phyloP scores from a whole-genome alignment of 331 rosid genomes.

The Rhamnella rubrinervis region DNA sequence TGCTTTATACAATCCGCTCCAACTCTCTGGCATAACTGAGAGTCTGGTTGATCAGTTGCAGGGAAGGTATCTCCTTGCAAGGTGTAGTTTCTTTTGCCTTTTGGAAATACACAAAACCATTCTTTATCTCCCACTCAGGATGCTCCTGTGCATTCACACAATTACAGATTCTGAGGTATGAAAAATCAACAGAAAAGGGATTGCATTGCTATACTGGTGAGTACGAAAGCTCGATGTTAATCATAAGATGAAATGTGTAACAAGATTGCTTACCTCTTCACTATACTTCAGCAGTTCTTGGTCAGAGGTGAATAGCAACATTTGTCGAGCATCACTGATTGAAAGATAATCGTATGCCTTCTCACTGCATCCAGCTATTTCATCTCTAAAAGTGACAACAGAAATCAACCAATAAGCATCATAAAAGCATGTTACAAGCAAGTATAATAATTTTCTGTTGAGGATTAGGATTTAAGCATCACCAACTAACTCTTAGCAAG shows the following conservation, averaged over 20 bases:
- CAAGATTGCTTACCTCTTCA: constrained; percentile 51
- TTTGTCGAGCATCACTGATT: constrained; percentile 71
- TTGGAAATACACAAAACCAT: constrained; percentile 60
- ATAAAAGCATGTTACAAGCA: background rate
- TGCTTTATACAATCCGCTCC: constrained; percentile 89
- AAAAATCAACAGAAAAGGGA: background rate
- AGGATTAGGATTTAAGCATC: background rate
- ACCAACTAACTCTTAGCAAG: too few relatives aligned
- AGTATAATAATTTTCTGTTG: background rate
- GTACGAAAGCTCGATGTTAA: background rate
- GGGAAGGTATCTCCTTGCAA: constrained; percentile 95
- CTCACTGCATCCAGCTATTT: constrained; percentile 98
- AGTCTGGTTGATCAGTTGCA: constrained; percentile 97
- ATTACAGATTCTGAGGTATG: background rate
- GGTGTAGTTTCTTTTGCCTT: constrained; percentile 92
- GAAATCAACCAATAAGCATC: constrained; percentile 11
- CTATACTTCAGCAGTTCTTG: constrained; percentile 67
- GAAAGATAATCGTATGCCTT: constrained; percentile 93
- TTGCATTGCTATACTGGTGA: background rate
- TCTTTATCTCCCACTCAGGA: constrained; percentile 84
- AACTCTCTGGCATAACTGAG: constrained; percentile 98
- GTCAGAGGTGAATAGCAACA: constrained; percentile 70
- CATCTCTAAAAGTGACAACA: constrained; percentile 61
- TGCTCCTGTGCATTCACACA: constrained; percentile 74
- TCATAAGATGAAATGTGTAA: background rate